phyloP scores from a whole-genome alignment of 371 early-diverging fungal species.

The Mortierella sp. region DNA sequence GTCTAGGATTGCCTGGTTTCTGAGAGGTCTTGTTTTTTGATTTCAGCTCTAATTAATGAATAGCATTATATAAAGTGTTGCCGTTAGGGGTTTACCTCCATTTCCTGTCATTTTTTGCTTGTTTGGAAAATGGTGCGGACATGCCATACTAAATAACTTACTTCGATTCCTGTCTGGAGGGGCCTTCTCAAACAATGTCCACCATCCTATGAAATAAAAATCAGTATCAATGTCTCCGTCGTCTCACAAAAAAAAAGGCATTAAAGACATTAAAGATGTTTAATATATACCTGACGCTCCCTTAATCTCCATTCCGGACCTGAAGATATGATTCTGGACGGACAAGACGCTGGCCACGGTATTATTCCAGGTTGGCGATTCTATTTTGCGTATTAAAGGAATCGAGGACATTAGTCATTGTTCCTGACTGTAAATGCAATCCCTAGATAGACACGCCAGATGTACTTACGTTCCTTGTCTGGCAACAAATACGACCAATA shows the following conservation, averaged over 20 bases:
- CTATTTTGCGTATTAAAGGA: slow-evolving; percentile 12
- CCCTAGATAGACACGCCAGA: not conserved
- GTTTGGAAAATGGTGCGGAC: not conserved
- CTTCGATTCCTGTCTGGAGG: slow-evolving; percentile 63
- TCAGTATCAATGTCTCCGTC: not conserved
- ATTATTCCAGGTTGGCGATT: slow-evolving; percentile 58
- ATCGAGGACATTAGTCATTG: not conserved
- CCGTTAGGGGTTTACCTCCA: not conserved
- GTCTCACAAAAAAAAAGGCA: not conserved
- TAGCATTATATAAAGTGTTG: not conserved
- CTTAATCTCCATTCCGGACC: slow-evolving; percentile 82
- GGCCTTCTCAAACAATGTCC: slow-evolving; percentile 66
- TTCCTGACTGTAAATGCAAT: not conserved
- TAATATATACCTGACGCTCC: slow-evolving; percentile 60
- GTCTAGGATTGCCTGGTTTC: slow-evolving; percentile 31
- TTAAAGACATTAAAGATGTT: not conserved
- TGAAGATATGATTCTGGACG: slow-evolving; percentile 79
- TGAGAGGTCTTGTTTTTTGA: slow-evolving; percentile 47
- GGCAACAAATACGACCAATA: slow-evolving; percentile 83
- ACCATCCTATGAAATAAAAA: slow-evolving; percentile 63
- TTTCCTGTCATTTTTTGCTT: not conserved
- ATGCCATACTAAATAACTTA: slow-evolving; percentile 7
- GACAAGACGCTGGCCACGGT: slow-evolving; percentile 80
- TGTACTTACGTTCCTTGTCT: slow-evolving; percentile 70
- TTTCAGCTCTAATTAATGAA: slow-evolving; percentile 31